Evolutionary conservation across 345 rosid species (phyloP), one percentile per base, ranked within the genome.

Genomic region (Brassica juncea): DNA sequence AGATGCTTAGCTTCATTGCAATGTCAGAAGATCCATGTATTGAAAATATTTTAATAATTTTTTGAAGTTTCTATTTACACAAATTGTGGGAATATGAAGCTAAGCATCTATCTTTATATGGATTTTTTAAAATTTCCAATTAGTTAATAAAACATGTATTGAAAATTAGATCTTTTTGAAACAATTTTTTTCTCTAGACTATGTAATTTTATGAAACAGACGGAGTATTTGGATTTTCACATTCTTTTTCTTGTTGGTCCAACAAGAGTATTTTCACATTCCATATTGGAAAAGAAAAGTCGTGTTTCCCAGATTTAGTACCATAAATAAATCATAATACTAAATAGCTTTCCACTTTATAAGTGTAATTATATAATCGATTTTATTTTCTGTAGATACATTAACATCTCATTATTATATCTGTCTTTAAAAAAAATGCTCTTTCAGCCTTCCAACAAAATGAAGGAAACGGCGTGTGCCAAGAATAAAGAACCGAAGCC

Each of bases 231-330:
- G 16, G 54, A 47, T 14, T 12, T 47, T 47, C 14, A 47, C 54
- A 1, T 14, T 47, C 4, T 44, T 44, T 44, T 47, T 47, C 1
- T 42, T 42, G 49, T 47, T 14, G 57, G 57, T 52, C 57, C 15
- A 49, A 52, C 19, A 52, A 52, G 19, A 52, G 57, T 52, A 52
- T 52, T 64, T 77, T 27, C 69, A 23, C 16, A 77, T 63, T 63
- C 71, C 47, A 35, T 11, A 71, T 52, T 54, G 81, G 71, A 63
- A 77, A 77, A 71, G 25, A 11, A 52, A 52, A 71, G 2, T 2
- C 5, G 3, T 54, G 7, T 61, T 62, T 32, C 31, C 63, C 8
- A 70, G 75, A 71, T 77, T 52, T 27, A 63, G 42, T 62, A n/a
- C 64, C 70, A 61, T 10, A 66, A n/a, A 4, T 70, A 60, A 69